phyloP scores from a whole-genome alignment of 345 rosid genomes.

The Eutrema japonicum region DNA sequence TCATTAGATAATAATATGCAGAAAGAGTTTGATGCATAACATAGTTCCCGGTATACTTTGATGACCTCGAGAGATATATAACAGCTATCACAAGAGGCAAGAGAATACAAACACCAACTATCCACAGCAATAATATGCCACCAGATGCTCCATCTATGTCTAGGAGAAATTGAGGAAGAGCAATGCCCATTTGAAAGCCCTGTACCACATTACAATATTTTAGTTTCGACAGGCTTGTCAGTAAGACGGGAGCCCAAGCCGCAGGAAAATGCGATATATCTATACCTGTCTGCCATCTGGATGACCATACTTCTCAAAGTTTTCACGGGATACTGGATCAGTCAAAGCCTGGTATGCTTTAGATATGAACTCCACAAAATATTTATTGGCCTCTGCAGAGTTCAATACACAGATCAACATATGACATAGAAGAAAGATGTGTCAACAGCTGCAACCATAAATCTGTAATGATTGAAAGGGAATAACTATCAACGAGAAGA shows the following conservation, averaged over 20 bases:
- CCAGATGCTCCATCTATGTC: constrained; percentile 95
- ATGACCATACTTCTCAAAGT: constrained; percentile 98
- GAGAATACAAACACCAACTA: constrained; percentile 96
- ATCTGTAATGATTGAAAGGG: neutral
- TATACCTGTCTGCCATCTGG: constrained; percentile 97
- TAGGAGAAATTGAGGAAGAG: constrained; percentile 92
- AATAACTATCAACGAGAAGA: neutral
- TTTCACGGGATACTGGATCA: constrained; percentile 91
- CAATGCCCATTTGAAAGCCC: constrained; percentile 99
- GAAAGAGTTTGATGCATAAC: constrained; percentile 97
- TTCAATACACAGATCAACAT: constrained; percentile 20
- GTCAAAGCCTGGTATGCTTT: constrained; percentile 99
- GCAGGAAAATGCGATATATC: constrained; percentile 24
- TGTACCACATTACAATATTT: constrained; percentile 45
- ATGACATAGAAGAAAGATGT: constrained; percentile 22
- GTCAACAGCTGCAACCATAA: constrained; percentile 23
- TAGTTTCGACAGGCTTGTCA: constrained; percentile 27
- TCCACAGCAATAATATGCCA: constrained; percentile 96
- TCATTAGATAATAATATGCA: constrained; percentile 88
- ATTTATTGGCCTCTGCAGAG: constrained; percentile 75
- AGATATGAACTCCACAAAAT: constrained; percentile 86
- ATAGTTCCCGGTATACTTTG: constrained; percentile 96
- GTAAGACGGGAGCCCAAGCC: constrained; percentile 11
- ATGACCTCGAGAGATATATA: constrained; percentile 89
- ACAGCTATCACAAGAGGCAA: constrained; percentile 96